Evolutionary conservation across 2,329 filamentous ascomycete genomes (phyloP).

Genomic region (Alternaria gansuensis): DNA sequence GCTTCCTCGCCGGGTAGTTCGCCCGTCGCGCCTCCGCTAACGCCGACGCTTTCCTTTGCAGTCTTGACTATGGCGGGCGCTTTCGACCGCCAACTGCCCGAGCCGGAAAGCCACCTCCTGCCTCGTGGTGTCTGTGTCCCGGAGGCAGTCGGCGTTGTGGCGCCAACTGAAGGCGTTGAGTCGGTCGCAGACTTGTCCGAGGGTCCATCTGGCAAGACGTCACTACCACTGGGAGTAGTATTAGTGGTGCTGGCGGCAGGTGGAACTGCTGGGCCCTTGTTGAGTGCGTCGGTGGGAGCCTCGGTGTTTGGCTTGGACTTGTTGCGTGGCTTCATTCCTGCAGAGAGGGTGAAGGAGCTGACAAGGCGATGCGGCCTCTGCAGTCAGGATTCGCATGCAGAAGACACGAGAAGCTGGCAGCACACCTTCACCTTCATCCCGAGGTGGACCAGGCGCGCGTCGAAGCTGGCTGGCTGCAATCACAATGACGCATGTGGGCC

Average conservation of each 20-base stretch:
- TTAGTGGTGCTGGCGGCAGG: conserved; percentile 23
- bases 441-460: conserved; percentile 25
- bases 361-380: conserved; percentile 35
- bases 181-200: conserved; percentile 27
- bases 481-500: conserved; percentile 36
- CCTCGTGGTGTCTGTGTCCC: conserved; percentile 36
- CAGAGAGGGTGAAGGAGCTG: conserved; percentile 17
- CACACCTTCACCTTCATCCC: conserved; percentile 38
- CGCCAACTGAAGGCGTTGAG: conserved; percentile 24
- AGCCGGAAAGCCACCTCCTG: conserved; percentile 56
- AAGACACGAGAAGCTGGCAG: conserved; percentile 18
- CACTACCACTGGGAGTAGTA: conserved; percentile 29
- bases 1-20: conserved; percentile 49
- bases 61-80: conserved; percentile 59
- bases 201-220: conserved; percentile 26
- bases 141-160: conserved; percentile 27
- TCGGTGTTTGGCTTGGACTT: conserved; percentile 53
- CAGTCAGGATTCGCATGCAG: conserved; percentile 18
- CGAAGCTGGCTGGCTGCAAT: conserved; percentile 23
- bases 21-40: conserved; percentile 55
- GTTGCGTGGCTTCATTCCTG: conserved; percentile 54
- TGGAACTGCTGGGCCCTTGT: conserved; percentile 19
- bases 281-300: conserved; percentile 34
- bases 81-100: conserved; percentile 58
- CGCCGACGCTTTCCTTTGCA: conserved; percentile 58